Base-by-base conservation (phyloP, 768 basidiomycete species). In the Chalciporus chontae region DNA sequence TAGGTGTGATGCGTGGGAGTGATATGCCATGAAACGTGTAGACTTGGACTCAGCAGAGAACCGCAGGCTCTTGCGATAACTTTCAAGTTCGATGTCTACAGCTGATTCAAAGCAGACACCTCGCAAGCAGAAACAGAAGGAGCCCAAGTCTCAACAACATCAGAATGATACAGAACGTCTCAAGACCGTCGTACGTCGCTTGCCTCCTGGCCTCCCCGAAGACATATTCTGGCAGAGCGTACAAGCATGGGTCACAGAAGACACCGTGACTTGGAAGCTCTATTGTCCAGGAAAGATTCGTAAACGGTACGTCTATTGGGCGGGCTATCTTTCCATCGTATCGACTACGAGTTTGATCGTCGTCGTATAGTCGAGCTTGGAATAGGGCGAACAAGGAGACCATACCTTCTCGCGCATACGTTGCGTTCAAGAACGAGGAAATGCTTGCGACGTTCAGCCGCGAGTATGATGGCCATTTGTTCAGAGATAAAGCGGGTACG, bases 141-240 rank as follows among this genome's bases (percentile, higher is more conserved):
- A 71, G 53, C 51, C 51, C 26, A 70, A 60, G 34, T 57, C 63
- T 1, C 69, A 68, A 13, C 67, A 51, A 15, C 48, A 54, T 7
- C 56, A 47, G 4, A 63, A 49, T 17, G 68, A 70, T 17, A 68
- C 69, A 5, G 85, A 87, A 53, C 80, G 87, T 5, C 71, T 93
- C 59, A 98, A 99, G 76, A 84, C 84, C 26, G 78, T 96, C 56
- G 85, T 97, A 15, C 83, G 95, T 38, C 73, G 91, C 34, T 75
- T 97, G 5, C 95, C 95, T 0, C 88, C 94, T 11, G 92, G 94
- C 60, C 75, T 99, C 3, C 95, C 95, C 4, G 93, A 94, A 59
- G 83, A 83, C 2, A 71, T 96, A 46, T 98, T 99, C 70, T 99
- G 95, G 95, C 82, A 87, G 60, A 91, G 89, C 53, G 91, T 94